Evolutionary conservation across 2,329 filamentous ascomycete genomes (phyloP), one percentile per base, ranked within the genome.

Genomic region (Lachnum nothofagi): DNA sequence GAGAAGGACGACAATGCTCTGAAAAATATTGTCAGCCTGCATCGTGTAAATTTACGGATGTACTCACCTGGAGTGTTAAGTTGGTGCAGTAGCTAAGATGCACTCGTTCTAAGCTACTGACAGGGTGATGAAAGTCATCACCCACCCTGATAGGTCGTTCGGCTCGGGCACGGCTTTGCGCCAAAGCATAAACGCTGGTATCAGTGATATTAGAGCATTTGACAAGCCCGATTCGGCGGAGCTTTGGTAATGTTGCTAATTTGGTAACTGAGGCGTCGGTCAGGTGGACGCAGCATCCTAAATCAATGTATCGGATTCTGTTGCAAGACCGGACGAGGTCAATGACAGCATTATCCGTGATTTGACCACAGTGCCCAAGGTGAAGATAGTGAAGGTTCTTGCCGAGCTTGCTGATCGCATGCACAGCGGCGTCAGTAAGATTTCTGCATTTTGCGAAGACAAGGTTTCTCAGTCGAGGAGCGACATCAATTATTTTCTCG

Each of bases 331-430:
- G 83, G 33, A 96, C 89, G 25, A 98, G 76, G 47, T 83, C 83
- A 60, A 87, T 86, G 16, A 98, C 89, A 1, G 89, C 91, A 29
- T 83, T 77, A 63, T 98, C 93, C 0, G 91, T 96, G 63, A 98
- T 91, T 40, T 91, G 83, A 23, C 82, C 81, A 68, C 93, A 98
- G 67, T 98, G 93, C 8, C 93, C 93, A 2, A 98, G 77, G 64
- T 98, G 93, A 44, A 98, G 85, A 66, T 95, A 97, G 68, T 98
- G 93, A 46, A 98, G 72, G 61, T 97, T 98, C 74, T 96, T 97
- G 54, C 91, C 90, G 3, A 98, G 77, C 60, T 81, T 85, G 48
- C 90, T 85, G 55, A 98, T 97, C 48, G 91, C 85, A 59, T 86
- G 76, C 7, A 98, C 90, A 7, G 91, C 85, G 40, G 80, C 78